A percentile compares a stretch with the other conserved stretches of the same genome.
Conservation (phyloP, 495 filamentous ascomycete species). For the Aspergillus nidulans region DNA sequence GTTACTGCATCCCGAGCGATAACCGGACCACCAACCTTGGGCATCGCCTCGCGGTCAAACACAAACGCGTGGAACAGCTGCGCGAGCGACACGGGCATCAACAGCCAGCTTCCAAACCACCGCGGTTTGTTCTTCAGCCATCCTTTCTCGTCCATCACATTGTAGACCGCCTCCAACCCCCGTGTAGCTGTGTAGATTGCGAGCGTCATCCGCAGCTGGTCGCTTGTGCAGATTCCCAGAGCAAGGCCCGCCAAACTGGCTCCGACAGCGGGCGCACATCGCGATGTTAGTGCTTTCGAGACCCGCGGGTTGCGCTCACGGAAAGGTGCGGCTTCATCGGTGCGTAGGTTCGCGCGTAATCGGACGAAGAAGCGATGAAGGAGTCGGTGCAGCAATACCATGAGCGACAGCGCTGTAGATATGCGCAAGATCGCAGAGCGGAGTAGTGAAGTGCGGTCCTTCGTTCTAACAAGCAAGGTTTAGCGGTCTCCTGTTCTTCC, state of each 20-base stretch:
- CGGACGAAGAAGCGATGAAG: constrained; percentile 86
- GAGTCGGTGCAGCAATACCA: constrained; percentile 82
- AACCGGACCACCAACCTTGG: constrained; percentile 39
- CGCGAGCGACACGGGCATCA: constrained; percentile 87
- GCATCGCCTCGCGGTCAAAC: constrained; percentile 88
- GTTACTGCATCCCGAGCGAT: not conserved
- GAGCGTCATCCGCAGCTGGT: constrained; percentile 72
- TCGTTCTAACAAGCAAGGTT: constrained; percentile 23
- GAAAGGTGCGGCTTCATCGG: constrained; percentile 69
- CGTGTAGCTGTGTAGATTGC: constrained; percentile 75
- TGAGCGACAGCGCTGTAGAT: constrained; percentile 73
- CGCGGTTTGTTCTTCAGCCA: constrained; percentile 68
- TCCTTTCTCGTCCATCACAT: constrained; percentile 73
- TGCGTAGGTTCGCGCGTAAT: constrained; percentile 71
- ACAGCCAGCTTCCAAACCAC: constrained; percentile 97
- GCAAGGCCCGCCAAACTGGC: constrained; percentile 81
- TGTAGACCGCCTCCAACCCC: constrained; percentile 83
- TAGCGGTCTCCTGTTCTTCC: not conserved
- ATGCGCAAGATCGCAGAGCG: constrained; percentile 70
- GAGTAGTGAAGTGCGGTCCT: constrained; percentile 50
- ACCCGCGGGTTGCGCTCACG: constrained; percentile 76
- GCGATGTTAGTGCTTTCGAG: constrained; percentile 68
- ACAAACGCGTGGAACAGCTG: constrained; percentile 89
- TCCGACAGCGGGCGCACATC: constrained; percentile 80
- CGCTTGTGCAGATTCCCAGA: constrained; percentile 70